A percentile compares a stretch with the other conserved stretches of the same genome.
Evolutionary conservation across 176 grass and related monocot genomes (phyloP).

Genomic region (Avena eriantha): DNA sequence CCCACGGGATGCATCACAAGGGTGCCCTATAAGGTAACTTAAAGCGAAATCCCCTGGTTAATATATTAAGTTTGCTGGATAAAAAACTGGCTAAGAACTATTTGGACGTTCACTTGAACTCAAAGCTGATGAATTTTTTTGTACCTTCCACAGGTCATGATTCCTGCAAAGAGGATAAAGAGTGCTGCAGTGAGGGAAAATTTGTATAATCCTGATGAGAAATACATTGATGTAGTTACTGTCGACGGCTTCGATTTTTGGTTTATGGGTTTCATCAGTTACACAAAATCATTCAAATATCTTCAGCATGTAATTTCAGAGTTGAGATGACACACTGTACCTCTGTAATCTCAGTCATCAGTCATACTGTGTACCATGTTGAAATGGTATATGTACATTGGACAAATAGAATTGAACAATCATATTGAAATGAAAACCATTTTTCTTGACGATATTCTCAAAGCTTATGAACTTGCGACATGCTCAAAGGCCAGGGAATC

Average conservation of each 20-base stretch:
- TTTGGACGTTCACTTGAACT: background rate
- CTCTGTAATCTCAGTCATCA: slow-evolving; percentile 30
- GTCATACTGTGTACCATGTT: slow-evolving; percentile 46
- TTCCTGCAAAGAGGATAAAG: slow-evolving; percentile 70
- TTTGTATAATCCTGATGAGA: slow-evolving; percentile 73
- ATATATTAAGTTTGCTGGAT: slow-evolving; percentile 22
- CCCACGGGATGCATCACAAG: slow-evolving; percentile 48
- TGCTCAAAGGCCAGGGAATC: slow-evolving; percentile 14
- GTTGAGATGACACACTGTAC: slow-evolving; percentile 39
- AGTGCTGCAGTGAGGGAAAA: slow-evolving; percentile 62
- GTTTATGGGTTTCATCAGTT: slow-evolving; percentile 89
- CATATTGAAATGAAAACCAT: slow-evolving; percentile 10
- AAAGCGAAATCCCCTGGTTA: slow-evolving; percentile 20
- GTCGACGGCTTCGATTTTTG: slow-evolving; percentile 87
- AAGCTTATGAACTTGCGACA: background rate
- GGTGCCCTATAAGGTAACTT: slow-evolving; percentile 82
- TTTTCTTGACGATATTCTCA: background rate
- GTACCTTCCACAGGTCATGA: slow-evolving; percentile 58
- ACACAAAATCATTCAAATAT: slow-evolving; percentile 61
- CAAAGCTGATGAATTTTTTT: slow-evolving; percentile 36
- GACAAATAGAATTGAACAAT: slow-evolving; percentile 43
- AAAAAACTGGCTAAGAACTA: background rate
- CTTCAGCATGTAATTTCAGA: slow-evolving; percentile 51
- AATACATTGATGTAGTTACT: slow-evolving; percentile 83
- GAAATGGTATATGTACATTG: slow-evolving; percentile 55